Evolutionary conservation across 2,329 filamentous ascomycete genomes (phyloP), one percentile per base, ranked within the genome.

Genomic region (Colletotrichum tabaci): DNA sequence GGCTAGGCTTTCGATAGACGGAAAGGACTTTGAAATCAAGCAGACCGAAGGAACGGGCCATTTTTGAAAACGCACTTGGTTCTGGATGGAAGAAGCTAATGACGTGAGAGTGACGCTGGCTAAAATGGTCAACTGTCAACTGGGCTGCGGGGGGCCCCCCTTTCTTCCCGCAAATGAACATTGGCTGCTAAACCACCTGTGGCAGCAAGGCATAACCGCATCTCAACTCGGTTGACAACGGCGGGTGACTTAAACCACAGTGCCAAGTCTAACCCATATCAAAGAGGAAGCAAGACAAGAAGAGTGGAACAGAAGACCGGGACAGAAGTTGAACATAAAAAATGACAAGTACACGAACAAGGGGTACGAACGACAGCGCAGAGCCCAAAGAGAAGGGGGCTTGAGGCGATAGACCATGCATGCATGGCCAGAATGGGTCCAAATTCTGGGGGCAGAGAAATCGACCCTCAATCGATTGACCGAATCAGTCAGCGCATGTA

Each of bases 101-200:
- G 68, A 71, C 68, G 68, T 64, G 52, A 49, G 46, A 23, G 44
- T 67, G 68, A 62, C 62, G 52, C 4, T 52, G n/a, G 23, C 23
- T 38, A 23, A 35, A 38, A 26, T 18, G 30, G 23, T 16, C 40
- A 15, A 21, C 40, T 57, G 35, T 23, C 42, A 35, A 18, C 42
- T 26, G 18, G 44, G 38, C 13, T 40, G 49, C 52, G 42, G 26
- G 30, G n/a, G 30, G 12, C 18, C n/a, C 10, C 35, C 10, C 7
- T 26, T 63, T 26, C 49, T n/a, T 53, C 15, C 18, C 49, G 15
- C 23, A 16, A 21, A 46, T 23, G 47, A 23, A 55, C 38, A 35
- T 35, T 2, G n/a, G 2, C 18, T n/a, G n/a, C 16, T 23, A 38
- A 2, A n/a, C 47, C 16, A 50, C 35, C 35, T 5, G 23, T 62